These are phyloP conservation scores for Juncus inflexus DNA, from an alignment of 176 grass and related monocot genomes.

Conservation along the genomic window DNA sequence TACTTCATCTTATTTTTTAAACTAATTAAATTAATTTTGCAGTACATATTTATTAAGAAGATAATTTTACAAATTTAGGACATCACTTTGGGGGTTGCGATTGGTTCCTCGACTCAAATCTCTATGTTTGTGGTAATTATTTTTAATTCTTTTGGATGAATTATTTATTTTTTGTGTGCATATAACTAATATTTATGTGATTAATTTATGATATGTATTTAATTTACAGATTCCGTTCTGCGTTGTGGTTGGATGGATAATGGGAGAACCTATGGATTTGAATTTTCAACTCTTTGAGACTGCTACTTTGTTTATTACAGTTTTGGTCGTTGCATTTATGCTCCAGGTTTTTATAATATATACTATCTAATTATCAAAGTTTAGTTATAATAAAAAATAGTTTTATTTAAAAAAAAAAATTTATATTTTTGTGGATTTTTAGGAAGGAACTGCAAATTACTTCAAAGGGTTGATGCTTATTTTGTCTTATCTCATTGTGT, in stretches of 20 bases:
- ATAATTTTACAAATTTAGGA: slow-evolving; percentile 50
- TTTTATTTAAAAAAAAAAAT: background rate
- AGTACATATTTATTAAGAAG: slow-evolving; percentile 20
- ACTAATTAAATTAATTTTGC: slow-evolving; percentile 5
- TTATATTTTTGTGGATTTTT: slow-evolving; percentile 21
- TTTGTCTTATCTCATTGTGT: slow-evolving; percentile 79
- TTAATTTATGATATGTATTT: slow-evolving; percentile 12
- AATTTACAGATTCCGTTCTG: slow-evolving; percentile 85
- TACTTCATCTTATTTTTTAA: slow-evolving; percentile 2
- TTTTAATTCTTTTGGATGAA: background rate
- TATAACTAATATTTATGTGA: background rate
- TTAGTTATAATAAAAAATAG: slow-evolving; percentile 7
- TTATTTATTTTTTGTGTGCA: background rate
- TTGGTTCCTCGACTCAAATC: slow-evolving; percentile 97
- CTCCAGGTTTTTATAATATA: slow-evolving; percentile 54
- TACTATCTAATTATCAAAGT: background rate
- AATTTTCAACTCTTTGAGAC: slow-evolving; percentile 98
- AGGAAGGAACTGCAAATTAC: slow-evolving; percentile 91
- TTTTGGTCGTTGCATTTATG: slow-evolving; percentile 94
- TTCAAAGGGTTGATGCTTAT: slow-evolving; percentile 95
- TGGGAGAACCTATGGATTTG: slow-evolving; percentile 96
- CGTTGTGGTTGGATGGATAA: slow-evolving; percentile 98
- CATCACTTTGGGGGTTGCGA: slow-evolving; percentile 90
- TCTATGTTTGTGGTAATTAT: slow-evolving; percentile 94
- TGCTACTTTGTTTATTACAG: slow-evolving; percentile 89